Evolutionary conservation across 2,329 filamentous ascomycete species (phyloP).

Genomic region (Scytalidium lignicola): DNA sequence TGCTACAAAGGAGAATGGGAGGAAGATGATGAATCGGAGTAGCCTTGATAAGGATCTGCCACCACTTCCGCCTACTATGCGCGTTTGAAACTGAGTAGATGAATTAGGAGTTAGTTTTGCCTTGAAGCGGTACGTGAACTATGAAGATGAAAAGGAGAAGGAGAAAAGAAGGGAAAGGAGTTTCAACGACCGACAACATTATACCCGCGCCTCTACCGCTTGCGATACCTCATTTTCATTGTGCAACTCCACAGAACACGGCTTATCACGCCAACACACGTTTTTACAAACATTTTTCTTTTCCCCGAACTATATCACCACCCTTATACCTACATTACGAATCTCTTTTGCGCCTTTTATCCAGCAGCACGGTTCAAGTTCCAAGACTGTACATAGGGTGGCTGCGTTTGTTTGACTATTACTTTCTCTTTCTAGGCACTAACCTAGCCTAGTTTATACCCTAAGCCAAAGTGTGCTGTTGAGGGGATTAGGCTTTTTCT

Average conservation of each 20-base stretch:
- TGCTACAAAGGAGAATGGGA: conserved; percentile 24
- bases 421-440: neutral
- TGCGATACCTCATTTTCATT: neutral
- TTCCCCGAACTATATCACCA: neutral
- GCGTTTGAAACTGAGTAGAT: neutral
- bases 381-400: neutral
- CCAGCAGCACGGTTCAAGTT: neutral
- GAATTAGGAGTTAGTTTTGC: neutral
- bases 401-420: neutral
- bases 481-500: neutral
- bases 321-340: neutral
- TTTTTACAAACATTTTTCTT: neutral
- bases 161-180: neutral
- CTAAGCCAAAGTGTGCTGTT: neutral
- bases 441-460: neutral
- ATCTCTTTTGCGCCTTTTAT: neutral
- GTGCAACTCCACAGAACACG: neutral
- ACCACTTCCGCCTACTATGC: conserved; percentile 40
- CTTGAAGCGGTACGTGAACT: neutral
- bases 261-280: neutral
- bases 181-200: neutral
- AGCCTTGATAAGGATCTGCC: conserved; percentile 58
- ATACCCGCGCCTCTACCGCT: neutral
- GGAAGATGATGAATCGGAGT: conserved; percentile 43
- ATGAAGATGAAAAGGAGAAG: neutral